Base-by-base conservation (phyloP, 345 rosid genomes). In the Eucalyptus virginea region DNA sequence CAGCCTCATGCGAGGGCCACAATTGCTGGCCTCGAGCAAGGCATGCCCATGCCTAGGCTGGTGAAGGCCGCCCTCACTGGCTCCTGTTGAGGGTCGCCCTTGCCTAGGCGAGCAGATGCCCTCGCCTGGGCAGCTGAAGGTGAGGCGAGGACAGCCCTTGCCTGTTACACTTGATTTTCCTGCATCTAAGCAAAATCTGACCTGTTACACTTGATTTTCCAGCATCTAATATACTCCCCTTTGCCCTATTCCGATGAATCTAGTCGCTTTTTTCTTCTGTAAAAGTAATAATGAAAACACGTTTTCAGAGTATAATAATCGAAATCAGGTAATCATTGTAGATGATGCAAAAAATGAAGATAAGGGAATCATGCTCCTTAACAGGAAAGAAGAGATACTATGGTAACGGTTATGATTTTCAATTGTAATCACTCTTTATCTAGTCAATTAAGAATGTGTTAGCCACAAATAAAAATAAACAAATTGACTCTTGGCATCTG, bases 31-130 rank as follows among this genome's bases (percentile, higher is more conserved):
- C 51, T 49, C 6, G 2, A 14, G 51, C 17, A 0, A 49, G 51
- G 51, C 17, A 49, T 2, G 51, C 17, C 2, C 0, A 11, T 0
- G 18, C 17, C 51, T 49, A 1, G 51, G 1, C 1, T 49, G 7
- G 51, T 2, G 6, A 49, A 6, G 51, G 17, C 6, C n/a, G n/a
- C n/a, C n/a, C n/a, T n/a, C n/a, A n/a, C n/a, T n/a, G n/a, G n/a
- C n/a, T n/a, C n/a, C n/a, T n/a, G n/a, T n/a, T n/a, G n/a, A n/a
- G n/a, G n/a, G n/a, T n/a, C n/a, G n/a, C n/a, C n/a, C n/a, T n/a
- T n/a, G n/a, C n/a, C n/a, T n/a, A n/a, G n/a, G n/a, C n/a, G n/a
- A n/a, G n/a, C n/a, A n/a, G n/a, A n/a, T 4, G 50, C 50, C 50
- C 50, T 5, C 6, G 6, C 1, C 2, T 12, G 17, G 50, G 50